Conservation (phyloP, 805 yeast genomes). For the Starmera caribaea region DNA sequence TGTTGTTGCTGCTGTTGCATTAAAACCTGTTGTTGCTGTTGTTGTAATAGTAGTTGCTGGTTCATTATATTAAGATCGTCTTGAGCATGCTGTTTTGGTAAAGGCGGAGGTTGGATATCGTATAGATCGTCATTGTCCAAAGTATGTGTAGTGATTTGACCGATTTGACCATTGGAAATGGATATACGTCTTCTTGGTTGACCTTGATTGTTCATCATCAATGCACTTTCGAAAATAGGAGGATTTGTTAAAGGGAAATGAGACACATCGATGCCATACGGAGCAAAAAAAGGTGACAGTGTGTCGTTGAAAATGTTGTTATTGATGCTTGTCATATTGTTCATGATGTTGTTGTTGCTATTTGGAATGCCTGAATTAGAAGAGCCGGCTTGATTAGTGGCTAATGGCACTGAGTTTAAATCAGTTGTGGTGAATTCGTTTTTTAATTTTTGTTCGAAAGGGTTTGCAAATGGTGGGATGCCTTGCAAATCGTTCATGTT, state of each 20-base stretch:
- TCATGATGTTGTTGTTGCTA: neutral
- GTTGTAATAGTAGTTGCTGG: constrained; percentile 2
- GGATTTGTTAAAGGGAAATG: constrained; percentile 37
- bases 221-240: constrained; percentile 35
- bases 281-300: constrained; percentile 32
- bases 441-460: too few species aligned
- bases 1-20: constrained; percentile 3
- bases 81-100: constrained; percentile 8
- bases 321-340: neutral
- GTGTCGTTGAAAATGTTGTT: constrained; percentile 19
- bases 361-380: neutral
- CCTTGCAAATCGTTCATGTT: too few species aligned
- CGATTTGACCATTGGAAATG: constrained; percentile 78
- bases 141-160: constrained; percentile 47
- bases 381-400: too few species aligned
- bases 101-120: constrained; percentile 25
- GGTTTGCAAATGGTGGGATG: too few species aligned
- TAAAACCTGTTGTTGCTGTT: constrained; percentile 1
- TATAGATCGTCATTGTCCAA: constrained; percentile 26
- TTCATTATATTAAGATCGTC: constrained; percentile 1
- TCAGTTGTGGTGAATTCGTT: too few species aligned
- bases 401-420: too few species aligned
- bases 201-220: constrained; percentile 23
- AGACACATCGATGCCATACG: constrained; percentile 32
- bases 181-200: constrained; percentile 58